A percentile compares a stretch with the other conserved stretches of the same genome.
phyloP scores from a whole-genome alignment of 2,329 filamentous ascomycete species.

The Calonectria crousiana region DNA sequence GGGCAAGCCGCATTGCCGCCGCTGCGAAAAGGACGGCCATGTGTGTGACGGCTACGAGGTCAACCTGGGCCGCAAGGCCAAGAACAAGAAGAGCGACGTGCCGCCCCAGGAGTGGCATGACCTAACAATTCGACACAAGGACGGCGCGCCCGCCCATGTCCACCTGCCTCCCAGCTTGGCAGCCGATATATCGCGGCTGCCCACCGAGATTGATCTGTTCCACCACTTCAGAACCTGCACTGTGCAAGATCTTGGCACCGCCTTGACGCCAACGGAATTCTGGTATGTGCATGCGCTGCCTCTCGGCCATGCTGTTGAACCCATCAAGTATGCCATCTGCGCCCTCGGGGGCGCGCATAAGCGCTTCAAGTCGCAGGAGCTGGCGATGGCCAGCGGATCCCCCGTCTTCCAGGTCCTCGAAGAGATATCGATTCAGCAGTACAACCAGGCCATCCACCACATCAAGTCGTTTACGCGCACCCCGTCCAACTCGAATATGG shows the following conservation, averaged over 20 bases:
- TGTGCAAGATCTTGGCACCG: constrained; percentile 23
- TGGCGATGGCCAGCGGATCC: not conserved
- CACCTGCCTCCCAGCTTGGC: not conserved
- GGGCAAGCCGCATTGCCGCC: constrained; percentile 18
- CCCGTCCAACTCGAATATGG: constrained; percentile 24
- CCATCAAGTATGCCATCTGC: constrained; percentile 22
- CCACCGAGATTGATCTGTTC: constrained; percentile 26
- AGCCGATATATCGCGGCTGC: constrained; percentile 1
- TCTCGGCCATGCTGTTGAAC: constrained; percentile 17
- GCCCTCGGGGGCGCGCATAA: constrained; percentile 23
- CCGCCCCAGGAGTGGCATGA: not conserved
- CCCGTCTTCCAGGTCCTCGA: constrained; percentile 2
- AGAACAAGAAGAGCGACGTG: not conserved
- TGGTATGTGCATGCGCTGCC: constrained; percentile 25
- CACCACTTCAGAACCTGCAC: constrained; percentile 28
- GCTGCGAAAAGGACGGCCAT: constrained; percentile 26
- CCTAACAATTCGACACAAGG: constrained; percentile 13
- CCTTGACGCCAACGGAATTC: constrained; percentile 23
- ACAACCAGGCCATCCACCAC: constrained; percentile 36
- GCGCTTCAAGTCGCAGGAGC: constrained; percentile 26
- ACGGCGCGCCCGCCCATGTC: not conserved
- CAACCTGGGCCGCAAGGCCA: constrained; percentile 9
- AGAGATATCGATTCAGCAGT: constrained; percentile 33
- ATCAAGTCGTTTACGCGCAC: constrained; percentile 36
- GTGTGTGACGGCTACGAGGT: constrained; percentile 26